Evolutionary conservation across 257 asterid species (phyloP).

Genomic region (Avicennia marina): DNA sequence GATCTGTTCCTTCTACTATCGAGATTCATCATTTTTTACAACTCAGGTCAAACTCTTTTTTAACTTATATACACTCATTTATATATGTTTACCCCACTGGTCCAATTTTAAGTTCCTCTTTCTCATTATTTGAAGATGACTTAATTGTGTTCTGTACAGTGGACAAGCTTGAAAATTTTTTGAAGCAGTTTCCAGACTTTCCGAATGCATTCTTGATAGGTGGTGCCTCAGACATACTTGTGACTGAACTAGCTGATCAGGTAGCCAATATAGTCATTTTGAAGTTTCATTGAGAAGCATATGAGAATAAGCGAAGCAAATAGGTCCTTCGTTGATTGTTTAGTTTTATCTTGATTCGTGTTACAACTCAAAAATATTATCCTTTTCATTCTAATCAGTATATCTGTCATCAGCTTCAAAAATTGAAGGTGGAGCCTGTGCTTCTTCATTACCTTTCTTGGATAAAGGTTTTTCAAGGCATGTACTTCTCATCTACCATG

Average conservation of each 20-base stretch:
- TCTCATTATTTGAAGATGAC: conserved; percentile 9
- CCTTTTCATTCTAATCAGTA: conserved; percentile 6
- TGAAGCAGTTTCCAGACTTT: conserved; percentile 76
- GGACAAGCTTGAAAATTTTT: conserved; percentile 67
- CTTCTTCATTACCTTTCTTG: conserved; percentile 89
- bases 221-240: conserved; percentile 70
- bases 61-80: too few species aligned
- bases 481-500: too few species aligned
- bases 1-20: conserved; percentile 82
- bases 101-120: too few species aligned
- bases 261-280: conserved; percentile 34
- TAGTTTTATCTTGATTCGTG: too few species aligned
- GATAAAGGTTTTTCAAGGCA: conserved; percentile 67
- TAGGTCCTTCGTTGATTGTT: too few species aligned
- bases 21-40: conserved; percentile 68
- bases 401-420: conserved; percentile 63
- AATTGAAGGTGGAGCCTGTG: conserved; percentile 94
- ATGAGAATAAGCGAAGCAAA: too few species aligned
- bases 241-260: conserved; percentile 89
- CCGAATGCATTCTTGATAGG: conserved; percentile 91
- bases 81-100: too few species aligned
- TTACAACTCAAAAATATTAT: too few species aligned
- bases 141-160: conserved; percentile 38
- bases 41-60: too few species aligned
- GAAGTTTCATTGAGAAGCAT: conserved; percentile 18